Evolutionary conservation across 768 basidiomycete genomes (phyloP), one percentile per base, ranked within the genome.

Genomic region (Lenzites betulinus): DNA sequence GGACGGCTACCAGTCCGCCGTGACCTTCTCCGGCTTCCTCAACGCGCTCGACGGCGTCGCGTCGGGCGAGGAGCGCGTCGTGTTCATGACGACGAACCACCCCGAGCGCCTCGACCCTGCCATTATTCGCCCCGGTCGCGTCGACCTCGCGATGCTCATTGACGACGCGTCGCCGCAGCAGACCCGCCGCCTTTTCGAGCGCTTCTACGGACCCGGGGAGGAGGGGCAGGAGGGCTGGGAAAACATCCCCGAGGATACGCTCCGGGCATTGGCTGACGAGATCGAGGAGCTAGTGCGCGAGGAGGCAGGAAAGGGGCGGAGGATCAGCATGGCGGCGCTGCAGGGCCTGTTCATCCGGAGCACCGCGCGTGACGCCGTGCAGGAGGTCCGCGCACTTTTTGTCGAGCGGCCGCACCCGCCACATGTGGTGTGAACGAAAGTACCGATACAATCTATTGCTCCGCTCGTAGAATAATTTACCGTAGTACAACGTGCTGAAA

Each of bases 51-150:
- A 99, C 70, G 97, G 97, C 18, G 96, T 99, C 28, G 96, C 94
- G 5, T 97, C 96, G 12, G 93, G 95, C 42, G 95, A 98, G 76
- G 95, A 97, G 69, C 88, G 97, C n/a, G 89, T 99, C 70, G 85
- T 99, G 36, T 99, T 99, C 76, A 92, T 99, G 88, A 99, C 97
- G 0, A 98, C 97, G n/a, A 99, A 99, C 73, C 97, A 98, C 67
- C 72, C 92, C 54, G 86, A 91, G 60, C 82, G 81, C 63, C 84
- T 99, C 36, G 97, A 99, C 74, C 89, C 93, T 7, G 97, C 96
- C 0, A 84, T 99, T 47, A 93, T 98, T 69, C 87, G 97, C 51
- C 96, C 97, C 0, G 97, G 97, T 18, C 85, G 97, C 11, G 95
- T 99, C 43, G 97, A 99, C 73, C 73, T 98, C 47, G 81, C 85